Conservation (phyloP, 192 early-diverging fungal genomes). For the Spizellomyces sp. region DNA sequence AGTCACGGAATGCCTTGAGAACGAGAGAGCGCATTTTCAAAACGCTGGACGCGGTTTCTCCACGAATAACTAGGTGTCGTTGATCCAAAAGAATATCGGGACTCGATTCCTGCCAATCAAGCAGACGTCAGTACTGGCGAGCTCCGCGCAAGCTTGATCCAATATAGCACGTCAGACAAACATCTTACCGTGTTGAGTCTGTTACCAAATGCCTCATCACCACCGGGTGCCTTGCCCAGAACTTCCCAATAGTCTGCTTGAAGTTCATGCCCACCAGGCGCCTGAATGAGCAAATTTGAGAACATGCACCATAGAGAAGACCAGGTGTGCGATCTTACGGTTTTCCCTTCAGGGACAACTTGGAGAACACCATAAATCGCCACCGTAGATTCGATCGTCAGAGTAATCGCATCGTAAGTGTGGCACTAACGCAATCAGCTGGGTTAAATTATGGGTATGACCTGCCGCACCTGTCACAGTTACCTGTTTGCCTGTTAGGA, state of each 20-base stretch:
- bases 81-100: slow-evolving; percentile 86
- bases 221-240: slow-evolving; percentile 90
- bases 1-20: slow-evolving; percentile 93
- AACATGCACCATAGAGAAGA: background rate
- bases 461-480: background rate
- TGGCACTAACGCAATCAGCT: slow-evolving; percentile 67
- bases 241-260: slow-evolving; percentile 94
- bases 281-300: slow-evolving; percentile 47
- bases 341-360: slow-evolving; percentile 89
- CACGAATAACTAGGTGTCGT: slow-evolving; percentile 96
- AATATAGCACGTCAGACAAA: background rate
- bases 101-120: slow-evolving; percentile 65
- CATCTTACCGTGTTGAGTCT: slow-evolving; percentile 71
- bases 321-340: slow-evolving; percentile 44
- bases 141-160: background rate
- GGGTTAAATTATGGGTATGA: background rate
- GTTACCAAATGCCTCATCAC: slow-evolving; percentile 90
- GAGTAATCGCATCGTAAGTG: slow-evolving; percentile 89
- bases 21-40: slow-evolving; percentile 84
- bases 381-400: slow-evolving; percentile 93
- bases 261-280: slow-evolving; percentile 96
- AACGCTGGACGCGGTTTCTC: slow-evolving; percentile 83
- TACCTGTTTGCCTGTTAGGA: slow-evolving; percentile 83
- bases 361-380: slow-evolving; percentile 84
- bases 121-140: no score